Evolutionary conservation across 768 basidiomycete species (phyloP).

Genomic region (Mycena vulgaris): DNA sequence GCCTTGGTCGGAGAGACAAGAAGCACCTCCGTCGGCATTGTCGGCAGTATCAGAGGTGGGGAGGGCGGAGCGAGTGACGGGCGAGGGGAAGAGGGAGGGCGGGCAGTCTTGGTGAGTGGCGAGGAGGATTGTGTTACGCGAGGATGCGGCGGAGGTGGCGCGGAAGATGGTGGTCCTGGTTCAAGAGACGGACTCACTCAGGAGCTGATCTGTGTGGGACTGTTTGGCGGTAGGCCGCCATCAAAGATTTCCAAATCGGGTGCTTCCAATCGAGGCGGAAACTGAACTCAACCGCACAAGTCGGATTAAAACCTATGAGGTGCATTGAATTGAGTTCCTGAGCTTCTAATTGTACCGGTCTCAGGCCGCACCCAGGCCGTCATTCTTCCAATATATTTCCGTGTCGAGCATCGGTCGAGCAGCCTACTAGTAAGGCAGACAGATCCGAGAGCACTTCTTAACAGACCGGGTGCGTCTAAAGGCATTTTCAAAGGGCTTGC

Average conservation of each 20-base stretch:
- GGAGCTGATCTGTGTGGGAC: conserved; percentile 3
- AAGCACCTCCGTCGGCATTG: conserved; percentile 2
- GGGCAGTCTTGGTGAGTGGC: background rate
- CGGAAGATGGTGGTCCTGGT: background rate
- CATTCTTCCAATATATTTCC: background rate
- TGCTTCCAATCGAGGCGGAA: conserved; percentile 1
- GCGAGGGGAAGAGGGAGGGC: background rate
- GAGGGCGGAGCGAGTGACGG: background rate
- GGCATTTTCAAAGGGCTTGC: conserved; percentile 1
- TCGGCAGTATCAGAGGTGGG: background rate
- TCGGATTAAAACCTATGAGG: conserved; percentile 1
- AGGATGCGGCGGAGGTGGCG: conserved; percentile 1
- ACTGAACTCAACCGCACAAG: background rate
- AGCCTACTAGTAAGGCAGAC: conserved; percentile 1
- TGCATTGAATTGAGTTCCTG: background rate
- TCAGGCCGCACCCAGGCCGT: conserved; percentile 1
- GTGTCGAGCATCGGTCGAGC: conserved; percentile 1
- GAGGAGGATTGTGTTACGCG: conserved; percentile 1
- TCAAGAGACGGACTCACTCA: conserved; percentile 3
- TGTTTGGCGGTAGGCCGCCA: conserved; percentile 3
- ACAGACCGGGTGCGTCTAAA: conserved; percentile 3
- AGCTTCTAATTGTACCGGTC: conserved; percentile 1
- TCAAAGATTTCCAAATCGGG: conserved; percentile 3
- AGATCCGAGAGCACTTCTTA: conserved; percentile 1
- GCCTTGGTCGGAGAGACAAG: background rate